Conservation (phyloP, 805 yeast species). For the Saccharomyces cerevisiae region DNA sequence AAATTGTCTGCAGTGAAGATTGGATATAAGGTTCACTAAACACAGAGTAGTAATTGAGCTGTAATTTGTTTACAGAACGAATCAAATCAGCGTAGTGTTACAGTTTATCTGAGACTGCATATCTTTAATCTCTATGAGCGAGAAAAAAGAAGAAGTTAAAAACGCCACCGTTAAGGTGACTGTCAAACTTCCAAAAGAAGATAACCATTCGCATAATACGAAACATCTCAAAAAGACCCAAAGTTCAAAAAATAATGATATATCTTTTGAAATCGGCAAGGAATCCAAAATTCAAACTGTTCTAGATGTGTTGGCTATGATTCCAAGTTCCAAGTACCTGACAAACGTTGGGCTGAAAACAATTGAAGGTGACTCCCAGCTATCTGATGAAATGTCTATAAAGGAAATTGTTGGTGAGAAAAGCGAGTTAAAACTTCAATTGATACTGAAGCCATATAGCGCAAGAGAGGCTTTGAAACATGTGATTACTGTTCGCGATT, state of each 20-base stretch:
- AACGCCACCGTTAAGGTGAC: conserved; percentile 13
- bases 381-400: conserved; percentile 16
- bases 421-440: conserved; percentile 10
- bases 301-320: conserved; percentile 20
- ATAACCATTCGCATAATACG: conserved; percentile 2
- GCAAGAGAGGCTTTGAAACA: conserved; percentile 27
- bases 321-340: conserved; percentile 22
- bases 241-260: conserved; percentile 7
- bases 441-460: conserved; percentile 23
- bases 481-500: conserved; percentile 26
- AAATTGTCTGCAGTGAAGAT: too few relatives aligned
- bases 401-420: conserved; percentile 10
- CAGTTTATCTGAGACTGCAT: background rate
- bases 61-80: background rate
- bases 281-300: conserved; percentile 23
- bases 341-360: conserved; percentile 22
- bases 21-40: background rate
- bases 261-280: conserved; percentile 20
- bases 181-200: conserved; percentile 13
- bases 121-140: background rate
- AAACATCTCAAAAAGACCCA: conserved; percentile 7
- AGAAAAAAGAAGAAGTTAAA: background rate
- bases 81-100: background rate
- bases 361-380: conserved; percentile 8
- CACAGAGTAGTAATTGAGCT: background rate